phyloP scores from a whole-genome alignment of 805 yeast species.

The Sungouiella blattae region DNA sequence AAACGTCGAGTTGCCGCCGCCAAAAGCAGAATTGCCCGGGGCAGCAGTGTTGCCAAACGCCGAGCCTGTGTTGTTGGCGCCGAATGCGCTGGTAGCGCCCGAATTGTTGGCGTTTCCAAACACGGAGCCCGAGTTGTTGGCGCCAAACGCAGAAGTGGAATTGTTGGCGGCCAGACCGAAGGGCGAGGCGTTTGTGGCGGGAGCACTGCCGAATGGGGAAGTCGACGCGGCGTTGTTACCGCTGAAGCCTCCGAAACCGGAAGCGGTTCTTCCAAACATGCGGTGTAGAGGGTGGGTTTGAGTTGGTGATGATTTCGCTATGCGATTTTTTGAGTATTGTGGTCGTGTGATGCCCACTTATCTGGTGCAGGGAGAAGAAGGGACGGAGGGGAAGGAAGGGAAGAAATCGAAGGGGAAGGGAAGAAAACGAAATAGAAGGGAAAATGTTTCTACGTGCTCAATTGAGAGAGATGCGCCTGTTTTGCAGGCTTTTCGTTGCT shows the following conservation, averaged over 20 bases:
- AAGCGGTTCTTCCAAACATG: constrained; percentile 48
- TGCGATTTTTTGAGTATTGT: no score
- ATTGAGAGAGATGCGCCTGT: no score
- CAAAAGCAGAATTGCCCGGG: constrained; percentile 37
- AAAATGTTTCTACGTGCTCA: no score
- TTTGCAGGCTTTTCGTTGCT: no score
- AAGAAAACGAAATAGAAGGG: no score
- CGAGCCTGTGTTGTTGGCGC: constrained; percentile 20
- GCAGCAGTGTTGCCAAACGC: constrained; percentile 26
- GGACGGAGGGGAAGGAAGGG: no score
- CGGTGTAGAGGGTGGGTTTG: neutral
- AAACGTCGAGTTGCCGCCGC: constrained; percentile 20
- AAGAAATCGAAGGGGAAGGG: no score
- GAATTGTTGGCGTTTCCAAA: constrained; percentile 18
- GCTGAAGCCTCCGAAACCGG: constrained; percentile 54
- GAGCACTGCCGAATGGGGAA: constrained; percentile 22
- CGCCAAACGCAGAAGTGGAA: constrained; percentile 7
- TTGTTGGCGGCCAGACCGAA: constrained; percentile 14
- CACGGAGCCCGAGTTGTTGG: constrained; percentile 9
- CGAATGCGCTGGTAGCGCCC: constrained; percentile 23
- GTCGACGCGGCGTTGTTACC: constrained; percentile 8
- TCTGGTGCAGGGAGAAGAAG: no score
- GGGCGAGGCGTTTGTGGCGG: constrained; percentile 12
- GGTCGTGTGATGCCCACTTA: no score
- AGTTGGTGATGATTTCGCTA: constrained; percentile 1